A percentile compares a stretch with the other conserved stretches of the same genome.
Evolutionary conservation across 805 yeast species (phyloP).

Genomic region (Candida endomychidarum): DNA sequence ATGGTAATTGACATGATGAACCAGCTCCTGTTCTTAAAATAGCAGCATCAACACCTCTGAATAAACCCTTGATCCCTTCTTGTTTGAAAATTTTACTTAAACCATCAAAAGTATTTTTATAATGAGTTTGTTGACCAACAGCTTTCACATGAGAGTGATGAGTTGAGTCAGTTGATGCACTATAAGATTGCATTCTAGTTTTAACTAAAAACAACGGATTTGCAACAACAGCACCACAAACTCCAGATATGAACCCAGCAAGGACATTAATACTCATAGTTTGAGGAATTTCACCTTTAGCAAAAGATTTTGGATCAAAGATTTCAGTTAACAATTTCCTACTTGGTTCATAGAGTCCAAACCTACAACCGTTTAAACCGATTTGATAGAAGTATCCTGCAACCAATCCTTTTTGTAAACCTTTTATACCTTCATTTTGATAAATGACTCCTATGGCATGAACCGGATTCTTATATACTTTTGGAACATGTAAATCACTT

Average conservation of each 20-base stretch:
- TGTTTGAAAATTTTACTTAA: constrained; percentile 54
- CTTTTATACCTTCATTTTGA: constrained; percentile 80
- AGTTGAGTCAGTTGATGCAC: not conserved
- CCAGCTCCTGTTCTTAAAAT: constrained; percentile 93
- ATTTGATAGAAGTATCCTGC: constrained; percentile 91
- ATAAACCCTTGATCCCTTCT: constrained; percentile 79
- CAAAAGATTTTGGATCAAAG: constrained; percentile 51
- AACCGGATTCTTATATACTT: constrained; percentile 72
- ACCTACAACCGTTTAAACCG: constrained; percentile 89
- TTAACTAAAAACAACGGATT: constrained; percentile 91
- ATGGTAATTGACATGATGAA: constrained; percentile 91
- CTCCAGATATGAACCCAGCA: constrained; percentile 83
- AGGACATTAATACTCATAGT: constrained; percentile 59
- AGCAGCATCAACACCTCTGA: constrained; percentile 93
- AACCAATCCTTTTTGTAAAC: constrained; percentile 83
- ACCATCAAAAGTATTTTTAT: constrained; percentile 69
- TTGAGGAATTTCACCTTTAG: constrained; percentile 34
- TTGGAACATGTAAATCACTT: constrained; percentile 47
- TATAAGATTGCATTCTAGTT: constrained; percentile 93
- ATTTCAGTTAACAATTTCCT: constrained; percentile 57
- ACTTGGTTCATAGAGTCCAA: constrained; percentile 91
- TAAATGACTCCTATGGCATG: constrained; percentile 78
- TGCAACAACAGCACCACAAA: constrained; percentile 84
- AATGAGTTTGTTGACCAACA: constrained; percentile 92
- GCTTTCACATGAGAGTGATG: constrained; percentile 14